Conservation (phyloP, 768 basidiomycete genomes). For the Rhizopogon salebrosus region DNA sequence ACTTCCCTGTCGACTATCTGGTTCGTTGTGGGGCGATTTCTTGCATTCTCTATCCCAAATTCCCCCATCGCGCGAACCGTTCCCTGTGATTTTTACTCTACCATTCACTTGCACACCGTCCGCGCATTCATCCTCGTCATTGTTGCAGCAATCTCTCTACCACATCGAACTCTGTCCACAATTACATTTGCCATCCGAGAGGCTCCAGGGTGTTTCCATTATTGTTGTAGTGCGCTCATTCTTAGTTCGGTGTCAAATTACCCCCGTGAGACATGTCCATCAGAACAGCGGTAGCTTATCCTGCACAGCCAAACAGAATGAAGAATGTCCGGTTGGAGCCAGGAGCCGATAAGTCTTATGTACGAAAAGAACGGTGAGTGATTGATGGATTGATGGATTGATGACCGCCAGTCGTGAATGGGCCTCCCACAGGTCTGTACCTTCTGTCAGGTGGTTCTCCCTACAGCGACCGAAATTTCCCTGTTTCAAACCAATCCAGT, state of each 20-base stretch:
- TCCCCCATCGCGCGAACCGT: constrained; percentile 5
- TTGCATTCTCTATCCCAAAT: constrained; percentile 16
- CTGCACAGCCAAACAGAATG: constrained; percentile 9
- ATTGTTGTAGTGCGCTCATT: constrained; percentile 1
- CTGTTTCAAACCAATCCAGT: not conserved
- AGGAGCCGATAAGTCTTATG: not conserved
- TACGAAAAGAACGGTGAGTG: not conserved
- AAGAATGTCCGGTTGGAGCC: not conserved
- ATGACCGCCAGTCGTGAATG: not conserved
- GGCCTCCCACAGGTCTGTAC: not conserved
- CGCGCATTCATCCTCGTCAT: constrained; percentile 30
- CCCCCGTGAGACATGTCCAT: constrained; percentile 9
- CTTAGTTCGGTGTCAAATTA: constrained; percentile 4
- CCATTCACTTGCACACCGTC: constrained; percentile 26
- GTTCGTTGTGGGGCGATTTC: constrained; percentile 28
- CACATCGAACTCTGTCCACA: constrained; percentile 35
- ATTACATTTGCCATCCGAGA: constrained; percentile 26
- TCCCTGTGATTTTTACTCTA: constrained; percentile 15
- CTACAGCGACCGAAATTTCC: not conserved
- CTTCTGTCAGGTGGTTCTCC: not conserved
- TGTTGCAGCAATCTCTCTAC: constrained; percentile 42
- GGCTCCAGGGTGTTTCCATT: constrained; percentile 26
- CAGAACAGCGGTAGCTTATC: constrained; percentile 4
- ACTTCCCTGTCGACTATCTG: constrained; percentile 30
- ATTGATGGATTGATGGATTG: not conserved